phyloP scores from a whole-genome alignment of 352 stramenopile species.

The Phytophthora chlamydospora region DNA sequence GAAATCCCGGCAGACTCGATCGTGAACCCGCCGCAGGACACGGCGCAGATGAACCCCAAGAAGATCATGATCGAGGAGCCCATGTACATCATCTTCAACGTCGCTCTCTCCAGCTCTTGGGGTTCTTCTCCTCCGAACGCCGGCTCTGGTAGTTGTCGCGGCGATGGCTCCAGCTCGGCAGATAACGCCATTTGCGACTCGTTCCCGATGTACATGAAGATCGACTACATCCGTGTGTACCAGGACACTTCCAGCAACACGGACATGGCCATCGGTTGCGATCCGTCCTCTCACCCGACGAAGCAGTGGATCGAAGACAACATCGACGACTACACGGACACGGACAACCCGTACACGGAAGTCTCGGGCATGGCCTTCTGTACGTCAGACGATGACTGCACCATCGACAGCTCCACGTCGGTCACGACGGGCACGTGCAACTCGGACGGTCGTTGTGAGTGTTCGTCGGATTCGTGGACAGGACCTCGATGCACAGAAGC shows the following conservation, averaged over 20 bases:
- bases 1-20: constrained; percentile 19
- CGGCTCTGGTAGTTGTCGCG: constrained; percentile 18
- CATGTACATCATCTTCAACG: constrained; percentile 90
- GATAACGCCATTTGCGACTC: constrained; percentile 31
- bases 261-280: constrained; percentile 11
- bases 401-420: constrained; percentile 14
- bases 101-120: constrained; percentile 43
- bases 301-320: constrained; percentile 52
- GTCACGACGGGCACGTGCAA: constrained; percentile 30
- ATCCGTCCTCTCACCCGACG: constrained; percentile 39
- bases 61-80: constrained; percentile 91
- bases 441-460: constrained; percentile 29
- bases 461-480: constrained; percentile 27
- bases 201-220: constrained; percentile 32
- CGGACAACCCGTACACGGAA: constrained; percentile 39
- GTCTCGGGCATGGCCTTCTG: constrained; percentile 48
- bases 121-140: constrained; percentile 40
- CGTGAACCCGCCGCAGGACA: constrained; percentile 13
- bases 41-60: constrained; percentile 58
- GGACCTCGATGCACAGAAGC: constrained; percentile 45
- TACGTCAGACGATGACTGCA: constrained; percentile 45
- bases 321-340: constrained; percentile 43
- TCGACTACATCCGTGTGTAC: constrained; percentile 20
- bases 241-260: constrained; percentile 12
- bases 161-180: constrained; percentile 16